A percentile compares a stretch with the other conserved stretches of the same genome.
phyloP scores from a whole-genome alignment of 2,329 filamentous ascomycete species.

The Biscogniauxia mediterranea region DNA sequence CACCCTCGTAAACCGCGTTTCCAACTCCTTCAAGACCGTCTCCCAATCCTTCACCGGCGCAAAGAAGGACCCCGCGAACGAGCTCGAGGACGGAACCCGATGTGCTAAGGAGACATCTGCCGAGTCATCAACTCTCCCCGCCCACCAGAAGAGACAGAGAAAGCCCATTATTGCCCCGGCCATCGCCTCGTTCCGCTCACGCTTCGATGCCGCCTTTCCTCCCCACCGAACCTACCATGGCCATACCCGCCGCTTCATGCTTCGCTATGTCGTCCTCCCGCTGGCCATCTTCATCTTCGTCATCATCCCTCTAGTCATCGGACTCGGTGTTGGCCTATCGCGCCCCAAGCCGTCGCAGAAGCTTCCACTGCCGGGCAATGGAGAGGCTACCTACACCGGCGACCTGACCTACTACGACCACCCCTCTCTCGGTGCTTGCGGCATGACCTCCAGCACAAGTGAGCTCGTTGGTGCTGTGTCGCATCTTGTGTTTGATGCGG shows the following conservation, averaged over 20 bases:
- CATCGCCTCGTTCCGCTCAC: slow-evolving; percentile 9
- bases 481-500: slow-evolving; percentile 63
- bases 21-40: background rate
- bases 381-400: slow-evolving; percentile 46
- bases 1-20: background rate
- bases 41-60: background rate
- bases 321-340: slow-evolving; percentile 27
- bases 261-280: slow-evolving; percentile 23
- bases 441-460: slow-evolving; percentile 48
- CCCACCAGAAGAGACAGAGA: slow-evolving; percentile 5
- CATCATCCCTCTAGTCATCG: slow-evolving; percentile 24
- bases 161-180: slow-evolving; percentile 1
- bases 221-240: slow-evolving; percentile 26
- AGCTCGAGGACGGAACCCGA: background rate
- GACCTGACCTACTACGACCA: slow-evolving; percentile 69
- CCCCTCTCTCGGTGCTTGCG: slow-evolving; percentile 68
- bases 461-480: slow-evolving; percentile 68
- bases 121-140: slow-evolving; percentile 13
- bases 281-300: slow-evolving; percentile 21
- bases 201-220: slow-evolving; percentile 23
- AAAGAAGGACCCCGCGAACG: background rate
- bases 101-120: slow-evolving; percentile 9
- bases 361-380: slow-evolving; percentile 23
- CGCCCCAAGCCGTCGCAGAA: slow-evolving; percentile 9
- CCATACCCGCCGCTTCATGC: slow-evolving; percentile 24